Base-by-base conservation (phyloP, 148 eudicot genomes). In the Fagopyrum homotropicum region DNA sequence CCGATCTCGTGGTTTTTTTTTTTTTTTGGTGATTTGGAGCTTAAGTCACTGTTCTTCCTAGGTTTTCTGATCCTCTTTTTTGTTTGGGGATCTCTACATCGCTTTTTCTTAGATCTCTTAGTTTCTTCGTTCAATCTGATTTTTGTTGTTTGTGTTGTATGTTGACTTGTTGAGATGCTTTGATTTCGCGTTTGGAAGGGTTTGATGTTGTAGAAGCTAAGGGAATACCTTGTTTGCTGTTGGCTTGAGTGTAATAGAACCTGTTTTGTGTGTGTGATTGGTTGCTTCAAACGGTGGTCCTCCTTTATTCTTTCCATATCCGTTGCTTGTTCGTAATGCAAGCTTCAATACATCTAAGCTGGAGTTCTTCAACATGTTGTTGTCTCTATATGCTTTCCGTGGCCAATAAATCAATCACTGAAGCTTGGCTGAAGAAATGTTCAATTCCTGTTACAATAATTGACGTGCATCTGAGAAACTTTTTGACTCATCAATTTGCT, bases 271-370 rank as follows among this genome's bases (percentile, higher is more conserved):
- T 66, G 45, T 55, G 17, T 48, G 35, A 7, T 70, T 17, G 66
- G 57, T 80, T 80, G 75, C 86, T 78, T 80, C 78, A 52, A 52
- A 72, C 64, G 60, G 82, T 80, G 29, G 26, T 69, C 52, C 40
- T 59, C 68, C 72, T 61, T 35, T 15, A 73, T 74, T 77, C 72
- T 79, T 71, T 70, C 26, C 14, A 40, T 14, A 49, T 15, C 55
- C 14, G 22, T 75, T 70, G 54, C 43, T 54, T 70, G 52, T 64
- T 77, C 17, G 35, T 59, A 69, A 60, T 80, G 61, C 45, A 35
- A 72, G 74, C 69, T 7, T 45, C 44, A 35, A 15, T 15, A n/a
- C 26, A 54, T 63, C 45, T 61, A 15, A 66, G 73, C 63, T 77
- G 72, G 8, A 56, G 59, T 78, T 50, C 15, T 19, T 26, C 6